phyloP scores from a whole-genome alignment of 2,329 filamentous ascomycete species.

The Colletotrichum chrysophilum region DNA sequence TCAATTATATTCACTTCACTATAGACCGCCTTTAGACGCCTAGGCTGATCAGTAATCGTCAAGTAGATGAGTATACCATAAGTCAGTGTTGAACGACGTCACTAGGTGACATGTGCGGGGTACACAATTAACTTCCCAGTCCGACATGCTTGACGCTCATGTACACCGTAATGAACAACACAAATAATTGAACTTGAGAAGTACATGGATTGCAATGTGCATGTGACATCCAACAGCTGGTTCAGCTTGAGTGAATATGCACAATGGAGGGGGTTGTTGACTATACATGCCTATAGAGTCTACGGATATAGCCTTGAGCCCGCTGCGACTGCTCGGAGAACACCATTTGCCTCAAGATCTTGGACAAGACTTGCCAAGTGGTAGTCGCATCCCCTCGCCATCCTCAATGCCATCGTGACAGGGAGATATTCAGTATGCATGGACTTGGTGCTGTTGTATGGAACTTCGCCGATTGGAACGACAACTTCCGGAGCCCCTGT shows the following conservation, averaged over 20 bases:
- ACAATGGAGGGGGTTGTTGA: not conserved
- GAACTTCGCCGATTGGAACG: not conserved
- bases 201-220: not conserved
- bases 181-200: fast-evolving
- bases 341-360: not conserved
- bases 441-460: not conserved
- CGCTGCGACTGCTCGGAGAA: not conserved
- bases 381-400: not conserved
- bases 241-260: not conserved
- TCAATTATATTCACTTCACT: not conserved
- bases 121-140: not conserved
- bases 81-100: not conserved
- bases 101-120: not conserved
- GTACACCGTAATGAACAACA: not conserved
- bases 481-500: not conserved
- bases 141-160: not conserved
- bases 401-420: not conserved
- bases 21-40: not conserved
- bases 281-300: not conserved
- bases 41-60: not conserved
- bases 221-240: not conserved
- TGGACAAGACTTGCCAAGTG: not conserved
- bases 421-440: not conserved
- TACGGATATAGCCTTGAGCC: not conserved
- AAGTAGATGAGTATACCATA: not conserved